Evolutionary conservation across 345 rosid species (phyloP), one percentile per base, ranked within the genome.

Genomic region (Cardamine chenopodiifolia): DNA sequence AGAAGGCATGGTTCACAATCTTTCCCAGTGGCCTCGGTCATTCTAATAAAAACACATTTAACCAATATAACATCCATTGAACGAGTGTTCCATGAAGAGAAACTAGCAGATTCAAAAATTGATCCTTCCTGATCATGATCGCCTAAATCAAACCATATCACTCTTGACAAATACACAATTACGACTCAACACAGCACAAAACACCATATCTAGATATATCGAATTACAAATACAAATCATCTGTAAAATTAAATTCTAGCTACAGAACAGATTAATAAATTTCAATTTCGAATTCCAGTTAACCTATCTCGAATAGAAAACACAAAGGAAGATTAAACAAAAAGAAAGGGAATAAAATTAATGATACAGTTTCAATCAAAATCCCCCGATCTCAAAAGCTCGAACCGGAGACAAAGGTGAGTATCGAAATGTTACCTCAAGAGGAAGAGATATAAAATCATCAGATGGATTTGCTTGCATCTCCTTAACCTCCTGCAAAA

Each of bases 391-490:
- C 61, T 58, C 22, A 37, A 50, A 57, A 74, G 52, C 42, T 74
- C 3, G 18, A 68, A 50, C 2, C 18, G 67, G 45, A 10, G 40
- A 23, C 0, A 4, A 3, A 70, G 32, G 18, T 50, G 45, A 47
- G 2, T 66, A 22, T 62, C 4, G 39, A 54, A 56, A 75, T 8
- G 53, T 48, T 62, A 90, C 99, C 97, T 95, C 99, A 59, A 95
- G 91, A 80, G 99, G 98, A 40, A 95, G 90, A 85, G 97, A 92
- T 92, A 82, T 90, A 84, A 95, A 92, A 88, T 95, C 99, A 67
- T 95, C 98, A 31, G 98, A 92, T 0, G 98, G 99, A 83, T 90
- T 89, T 25, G 98, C 90, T 78, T 92, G 99, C 98, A 90, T 92
- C 91, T 92, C 99, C 78, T 92, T 92, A 53, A 95, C 93, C 88